phyloP scores from a whole-genome alignment of 495 filamentous ascomycete species.

The Penicillium herquei region DNA sequence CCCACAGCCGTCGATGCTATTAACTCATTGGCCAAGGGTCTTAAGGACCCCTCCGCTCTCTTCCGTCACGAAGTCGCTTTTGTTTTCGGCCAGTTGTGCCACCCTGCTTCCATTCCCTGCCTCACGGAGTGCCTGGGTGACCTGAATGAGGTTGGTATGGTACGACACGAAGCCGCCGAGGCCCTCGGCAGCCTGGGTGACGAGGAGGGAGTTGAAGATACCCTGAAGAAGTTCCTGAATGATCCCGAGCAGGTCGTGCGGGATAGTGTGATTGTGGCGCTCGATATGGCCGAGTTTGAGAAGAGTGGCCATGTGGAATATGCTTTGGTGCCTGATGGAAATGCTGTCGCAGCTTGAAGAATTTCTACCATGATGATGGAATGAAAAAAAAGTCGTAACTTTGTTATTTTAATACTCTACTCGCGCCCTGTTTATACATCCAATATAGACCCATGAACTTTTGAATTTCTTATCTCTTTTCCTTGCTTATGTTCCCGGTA shows the following conservation, averaged over 20 bases:
- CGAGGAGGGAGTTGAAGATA: constrained; percentile 87
- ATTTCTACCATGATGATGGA: constrained; percentile 14
- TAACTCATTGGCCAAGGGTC: constrained; percentile 79
- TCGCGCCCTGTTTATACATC: constrained; percentile 27
- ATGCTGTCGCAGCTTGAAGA: constrained; percentile 33
- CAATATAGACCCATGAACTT: constrained; percentile 19
- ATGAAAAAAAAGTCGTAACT: constrained; percentile 26
- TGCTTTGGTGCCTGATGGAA: constrained; percentile 72
- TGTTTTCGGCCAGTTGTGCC: constrained; percentile 93
- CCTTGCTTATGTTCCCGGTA: constrained; percentile 16
- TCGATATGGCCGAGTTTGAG: constrained; percentile 98
- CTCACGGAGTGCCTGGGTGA: constrained; percentile 77
- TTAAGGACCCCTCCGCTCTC: constrained; percentile 84
- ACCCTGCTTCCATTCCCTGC: constrained; percentile 92
- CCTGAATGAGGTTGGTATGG: constrained; percentile 84
- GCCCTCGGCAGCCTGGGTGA: constrained; percentile 94
- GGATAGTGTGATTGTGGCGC: constrained; percentile 89
- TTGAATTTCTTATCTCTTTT: constrained; percentile 20
- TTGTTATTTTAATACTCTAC: constrained; percentile 33
- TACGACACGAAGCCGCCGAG: constrained; percentile 95
- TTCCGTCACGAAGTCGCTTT: constrained; percentile 98
- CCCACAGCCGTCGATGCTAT: constrained; percentile 83
- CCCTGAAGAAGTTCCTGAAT: constrained; percentile 76
- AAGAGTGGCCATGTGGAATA: constrained; percentile 87
- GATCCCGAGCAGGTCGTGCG: constrained; percentile 91